phyloP scores from a whole-genome alignment of 495 filamentous ascomycete species.

The Pyrenula aspistea region DNA sequence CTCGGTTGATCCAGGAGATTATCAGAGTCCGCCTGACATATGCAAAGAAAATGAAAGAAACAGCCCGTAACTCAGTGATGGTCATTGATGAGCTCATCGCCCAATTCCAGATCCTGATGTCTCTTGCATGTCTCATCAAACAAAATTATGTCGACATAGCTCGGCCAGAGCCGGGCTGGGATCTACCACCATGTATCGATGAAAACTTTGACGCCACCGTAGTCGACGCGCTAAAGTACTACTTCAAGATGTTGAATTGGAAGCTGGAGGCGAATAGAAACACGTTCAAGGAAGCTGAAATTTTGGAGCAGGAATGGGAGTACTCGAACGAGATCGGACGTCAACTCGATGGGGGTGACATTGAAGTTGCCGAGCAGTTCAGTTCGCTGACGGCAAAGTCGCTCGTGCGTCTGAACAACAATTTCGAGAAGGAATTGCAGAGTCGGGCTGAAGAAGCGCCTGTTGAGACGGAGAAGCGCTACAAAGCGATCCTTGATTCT shows the following conservation, averaged over 20 bases:
- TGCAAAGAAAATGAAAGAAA: slow-evolving; percentile 87
- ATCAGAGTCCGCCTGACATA: slow-evolving; percentile 88
- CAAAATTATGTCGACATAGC: slow-evolving; percentile 74
- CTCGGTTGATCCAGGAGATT: slow-evolving; percentile 89
- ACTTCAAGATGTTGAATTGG: slow-evolving; percentile 95
- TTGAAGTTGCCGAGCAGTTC: slow-evolving; percentile 98
- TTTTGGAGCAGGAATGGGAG: slow-evolving; percentile 93
- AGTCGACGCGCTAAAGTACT: slow-evolving; percentile 88
- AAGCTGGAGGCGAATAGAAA: slow-evolving; percentile 96
- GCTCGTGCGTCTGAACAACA: slow-evolving; percentile 69
- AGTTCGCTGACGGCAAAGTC: slow-evolving; percentile 87
- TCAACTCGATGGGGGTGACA: slow-evolving; percentile 79
- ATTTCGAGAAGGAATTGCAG: slow-evolving; percentile 86
- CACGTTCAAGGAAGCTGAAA: slow-evolving; percentile 96
- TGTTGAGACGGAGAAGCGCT: slow-evolving; percentile 87
- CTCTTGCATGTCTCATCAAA: slow-evolving; percentile 84
- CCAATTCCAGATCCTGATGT: slow-evolving; percentile 88
- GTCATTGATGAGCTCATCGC: slow-evolving; percentile 94
- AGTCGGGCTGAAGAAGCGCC: slow-evolving; percentile 69
- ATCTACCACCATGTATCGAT: slow-evolving; percentile 89
- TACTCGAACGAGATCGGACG: slow-evolving; percentile 88
- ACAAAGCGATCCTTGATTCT: slow-evolving; percentile 88
- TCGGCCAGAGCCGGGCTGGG: slow-evolving; percentile 84
- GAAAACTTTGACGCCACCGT: slow-evolving; percentile 96
- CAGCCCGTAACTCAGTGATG: slow-evolving; percentile 70